Percentiles rank a stretch among this genome's conserved stretches.
Evolutionary conservation across 352 stramenopile species (phyloP).

Genomic region (Pythium myriotylum): DNA sequence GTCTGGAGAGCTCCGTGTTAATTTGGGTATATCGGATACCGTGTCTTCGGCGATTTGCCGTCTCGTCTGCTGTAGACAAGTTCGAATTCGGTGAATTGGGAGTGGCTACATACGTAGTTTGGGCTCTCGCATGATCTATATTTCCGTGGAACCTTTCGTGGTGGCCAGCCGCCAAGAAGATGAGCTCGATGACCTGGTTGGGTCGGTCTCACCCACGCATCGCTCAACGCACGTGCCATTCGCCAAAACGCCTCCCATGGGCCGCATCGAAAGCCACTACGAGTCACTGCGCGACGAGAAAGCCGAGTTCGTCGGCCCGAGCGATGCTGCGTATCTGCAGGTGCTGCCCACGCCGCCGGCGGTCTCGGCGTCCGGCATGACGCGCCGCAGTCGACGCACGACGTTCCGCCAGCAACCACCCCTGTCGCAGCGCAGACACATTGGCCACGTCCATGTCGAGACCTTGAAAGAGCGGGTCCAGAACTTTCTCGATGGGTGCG

Average conservation of each 20-base stretch:
- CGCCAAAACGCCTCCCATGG: neutral
- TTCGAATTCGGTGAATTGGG: too few species aligned
- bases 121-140: neutral
- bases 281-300: constrained; percentile 7
- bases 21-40: too few species aligned
- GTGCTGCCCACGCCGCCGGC: constrained; percentile 12
- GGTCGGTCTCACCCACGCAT: neutral
- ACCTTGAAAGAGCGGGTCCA: constrained; percentile 48
- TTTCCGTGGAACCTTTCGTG: constrained; percentile 10
- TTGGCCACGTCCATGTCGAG: constrained; percentile 45
- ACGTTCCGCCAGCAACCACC: constrained; percentile 5
- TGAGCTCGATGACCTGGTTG: neutral
- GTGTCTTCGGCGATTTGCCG: too few species aligned
- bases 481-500: constrained; percentile 46
- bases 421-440: constrained; percentile 18
- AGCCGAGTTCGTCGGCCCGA: constrained; percentile 1
- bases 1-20: too few species aligned
- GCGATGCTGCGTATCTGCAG: constrained; percentile 10
- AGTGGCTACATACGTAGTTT: constrained; percentile 2
- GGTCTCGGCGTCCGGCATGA: neutral
- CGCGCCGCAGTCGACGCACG: constrained; percentile 10
- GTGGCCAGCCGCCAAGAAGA: neutral
- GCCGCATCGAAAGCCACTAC: constrained; percentile 9
- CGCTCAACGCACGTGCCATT: neutral
- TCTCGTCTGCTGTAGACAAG: too few species aligned